Evolutionary conservation across 176 grass and related monocot species (phyloP), one percentile per base, ranked within the genome.

Genomic region (Oryza glaberrima): DNA sequence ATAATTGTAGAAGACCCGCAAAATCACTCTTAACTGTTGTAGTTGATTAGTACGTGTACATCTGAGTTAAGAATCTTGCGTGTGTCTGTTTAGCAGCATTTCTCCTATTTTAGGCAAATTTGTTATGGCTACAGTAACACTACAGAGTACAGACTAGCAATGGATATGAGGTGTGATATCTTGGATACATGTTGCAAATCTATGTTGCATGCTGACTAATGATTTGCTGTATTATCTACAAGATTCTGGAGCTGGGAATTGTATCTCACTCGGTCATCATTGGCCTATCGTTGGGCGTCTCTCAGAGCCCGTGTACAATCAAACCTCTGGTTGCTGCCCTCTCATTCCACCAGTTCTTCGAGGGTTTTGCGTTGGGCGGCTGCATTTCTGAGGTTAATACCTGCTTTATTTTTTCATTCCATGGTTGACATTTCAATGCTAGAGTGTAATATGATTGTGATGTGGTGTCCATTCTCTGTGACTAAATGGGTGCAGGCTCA

Each of bases 191-290:
- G 8, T 45, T 65, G 12, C 28, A 72, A 28, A 43, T 48, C 44
- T 26, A 11, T 26, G 7, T 34, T 32, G 3, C 43, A 17, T 67
- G 13, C 20, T 35, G 10, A 68, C 5, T 44, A 36, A 4, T 66
- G 0, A 19, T 38, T 75, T 74, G 48, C 22, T 91, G 0, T 11
- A 41, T 80, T 48, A 8, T 76, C 23, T 1, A 75, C 17, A 77
- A 97, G 95, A 92, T 97, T 83, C 72, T 94, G 65, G 95, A 93
- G 82, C 84, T 94, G n/a, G 95, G 95, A n/a, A 97, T 97, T 67
- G 85, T 93, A 45, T 97, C 95, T 0, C 95, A 94, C 87, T 97
- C 92, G 4, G 90, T 94, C 41, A 91, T 97, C 65, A 94, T 97
- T 25, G 90, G 95, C 34, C 77, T 97, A 72, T 94, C 92, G 1